Evolutionary conservation across 148 eudicot genomes (phyloP).

Genomic region (Cornus florida): DNA sequence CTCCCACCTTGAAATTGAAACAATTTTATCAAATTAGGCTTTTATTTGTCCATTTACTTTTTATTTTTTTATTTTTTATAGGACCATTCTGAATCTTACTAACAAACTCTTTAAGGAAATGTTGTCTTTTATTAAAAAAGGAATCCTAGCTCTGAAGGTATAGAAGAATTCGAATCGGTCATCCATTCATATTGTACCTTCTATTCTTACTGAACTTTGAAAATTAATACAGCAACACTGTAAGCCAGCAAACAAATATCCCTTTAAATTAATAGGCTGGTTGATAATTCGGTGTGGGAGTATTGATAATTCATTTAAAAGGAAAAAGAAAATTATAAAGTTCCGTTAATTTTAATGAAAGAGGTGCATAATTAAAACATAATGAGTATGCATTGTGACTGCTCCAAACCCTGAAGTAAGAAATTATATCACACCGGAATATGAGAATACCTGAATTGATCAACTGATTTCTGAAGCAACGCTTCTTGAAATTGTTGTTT

Average conservation of each 20-base stretch:
- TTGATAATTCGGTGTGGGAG: background rate
- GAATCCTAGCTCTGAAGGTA: background rate
- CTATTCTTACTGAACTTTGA: background rate
- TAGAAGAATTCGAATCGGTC: background rate
- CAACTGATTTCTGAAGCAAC: constrained; percentile 47
- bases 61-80: too few relatives aligned
- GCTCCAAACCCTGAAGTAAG: background rate
- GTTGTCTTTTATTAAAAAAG: background rate
- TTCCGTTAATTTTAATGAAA: background rate
- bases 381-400: background rate
- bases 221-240: background rate
- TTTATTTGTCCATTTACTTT: too few relatives aligned
- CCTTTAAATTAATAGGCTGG: background rate
- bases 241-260: constrained; percentile 8
- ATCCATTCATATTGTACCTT: background rate
- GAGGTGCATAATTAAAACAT: background rate
- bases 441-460: constrained; percentile 42
- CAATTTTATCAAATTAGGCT: too few relatives aligned
- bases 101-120: background rate
- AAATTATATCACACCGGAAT: background rate
- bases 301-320: background rate
- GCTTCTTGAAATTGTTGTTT: constrained; percentile 68
- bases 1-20: too few relatives aligned
- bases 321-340: background rate
- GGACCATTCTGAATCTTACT: background rate